Evolutionary conservation across 352 stramenopile species (phyloP).

Genomic region (Globisporangium alternatum): DNA sequence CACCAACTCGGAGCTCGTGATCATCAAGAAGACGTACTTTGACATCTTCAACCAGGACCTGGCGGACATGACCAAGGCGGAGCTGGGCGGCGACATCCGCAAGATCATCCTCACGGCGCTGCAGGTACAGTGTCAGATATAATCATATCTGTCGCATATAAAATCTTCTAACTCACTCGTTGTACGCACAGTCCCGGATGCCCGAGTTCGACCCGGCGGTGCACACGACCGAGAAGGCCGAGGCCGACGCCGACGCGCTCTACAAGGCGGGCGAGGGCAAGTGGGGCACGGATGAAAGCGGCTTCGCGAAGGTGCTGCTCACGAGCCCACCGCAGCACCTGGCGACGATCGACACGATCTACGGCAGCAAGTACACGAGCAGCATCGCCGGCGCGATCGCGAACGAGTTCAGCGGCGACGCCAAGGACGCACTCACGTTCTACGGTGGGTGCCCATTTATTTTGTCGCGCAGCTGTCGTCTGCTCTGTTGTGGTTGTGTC

Average conservation of each 20-base stretch:
- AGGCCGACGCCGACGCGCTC: conserved; percentile 53
- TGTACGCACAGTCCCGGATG: conserved; percentile 3
- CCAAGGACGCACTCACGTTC: conserved; percentile 45
- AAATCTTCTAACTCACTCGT: neutral
- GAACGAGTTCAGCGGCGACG: conserved; percentile 63
- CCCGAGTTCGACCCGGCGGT: conserved; percentile 32
- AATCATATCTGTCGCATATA: neutral
- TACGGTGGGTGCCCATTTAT: conserved; percentile 29
- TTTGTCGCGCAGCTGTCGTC: neutral
- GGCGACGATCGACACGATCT: conserved; percentile 49
- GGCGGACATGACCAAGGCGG: conserved; percentile 26
- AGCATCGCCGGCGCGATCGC: conserved; percentile 55
- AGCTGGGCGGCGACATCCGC: conserved; percentile 39
- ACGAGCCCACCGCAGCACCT: conserved; percentile 61
- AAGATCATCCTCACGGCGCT: conserved; percentile 34
- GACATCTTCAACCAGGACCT: conserved; percentile 41
- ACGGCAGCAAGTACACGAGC: conserved; percentile 60
- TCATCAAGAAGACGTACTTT: conserved; percentile 50
- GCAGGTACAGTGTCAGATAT: conserved; percentile 16
- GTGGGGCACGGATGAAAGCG: conserved; percentile 70
- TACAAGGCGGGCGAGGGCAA: conserved; percentile 81
- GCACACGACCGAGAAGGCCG: conserved; percentile 65
- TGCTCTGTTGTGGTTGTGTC: neutral
- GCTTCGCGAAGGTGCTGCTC: conserved; percentile 61
- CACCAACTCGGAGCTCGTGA: conserved; percentile 34